A percentile compares a stretch with the other conserved stretches of the same genome.
Conservation (phyloP, 1,284 basidiomycete species). For the Kalmanozyma brasiliensis region DNA sequence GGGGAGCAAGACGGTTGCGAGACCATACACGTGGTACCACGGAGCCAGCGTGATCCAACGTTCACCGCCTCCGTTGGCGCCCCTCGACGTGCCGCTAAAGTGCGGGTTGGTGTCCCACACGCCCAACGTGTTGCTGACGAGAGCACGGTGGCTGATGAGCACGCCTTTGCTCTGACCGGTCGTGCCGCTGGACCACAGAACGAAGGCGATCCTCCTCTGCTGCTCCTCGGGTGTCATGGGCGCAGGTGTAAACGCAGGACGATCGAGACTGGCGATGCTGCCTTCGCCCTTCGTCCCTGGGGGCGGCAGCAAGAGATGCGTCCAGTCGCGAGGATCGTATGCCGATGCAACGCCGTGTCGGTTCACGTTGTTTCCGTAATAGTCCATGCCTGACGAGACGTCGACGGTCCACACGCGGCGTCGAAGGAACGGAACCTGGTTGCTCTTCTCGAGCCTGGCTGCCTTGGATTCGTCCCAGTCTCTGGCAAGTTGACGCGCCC, state of each 20-base stretch:
- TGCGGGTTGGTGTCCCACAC: slow-evolving; percentile 57
- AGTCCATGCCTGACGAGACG: slow-evolving; percentile 39
- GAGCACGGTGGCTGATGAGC: slow-evolving; percentile 64
- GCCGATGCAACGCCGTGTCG: slow-evolving; percentile 37
- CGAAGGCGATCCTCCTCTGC: slow-evolving; percentile 52
- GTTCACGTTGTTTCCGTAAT: slow-evolving; percentile 48
- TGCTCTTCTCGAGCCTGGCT: slow-evolving; percentile 35
- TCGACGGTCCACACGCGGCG: slow-evolving; percentile 54
- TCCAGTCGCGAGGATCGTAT: slow-evolving; percentile 55
- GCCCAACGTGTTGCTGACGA: slow-evolving; percentile 60
- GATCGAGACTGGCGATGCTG: slow-evolving; percentile 32
- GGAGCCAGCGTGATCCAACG: slow-evolving; percentile 67
- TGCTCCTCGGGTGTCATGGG: slow-evolving; percentile 47
- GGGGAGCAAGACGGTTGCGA: slow-evolving; percentile 64
- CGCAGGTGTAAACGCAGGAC: slow-evolving; percentile 26
- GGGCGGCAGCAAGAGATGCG: slow-evolving; percentile 45
- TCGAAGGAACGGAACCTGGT: slow-evolving; percentile 27
- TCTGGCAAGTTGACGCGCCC: slow-evolving; percentile 43
- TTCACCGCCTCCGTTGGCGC: slow-evolving; percentile 47
- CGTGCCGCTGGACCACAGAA: slow-evolving; percentile 68
- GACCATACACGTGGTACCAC: slow-evolving; percentile 66
- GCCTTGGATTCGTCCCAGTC: slow-evolving; percentile 45
- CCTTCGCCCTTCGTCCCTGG: slow-evolving; percentile 44
- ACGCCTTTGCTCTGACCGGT: slow-evolving; percentile 69
- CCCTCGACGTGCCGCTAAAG: slow-evolving; percentile 31